A percentile compares a stretch with the other conserved stretches of the same genome.
phyloP scores from a whole-genome alignment of 768 basidiomycete species.

The Boletus tylopilopsis region DNA sequence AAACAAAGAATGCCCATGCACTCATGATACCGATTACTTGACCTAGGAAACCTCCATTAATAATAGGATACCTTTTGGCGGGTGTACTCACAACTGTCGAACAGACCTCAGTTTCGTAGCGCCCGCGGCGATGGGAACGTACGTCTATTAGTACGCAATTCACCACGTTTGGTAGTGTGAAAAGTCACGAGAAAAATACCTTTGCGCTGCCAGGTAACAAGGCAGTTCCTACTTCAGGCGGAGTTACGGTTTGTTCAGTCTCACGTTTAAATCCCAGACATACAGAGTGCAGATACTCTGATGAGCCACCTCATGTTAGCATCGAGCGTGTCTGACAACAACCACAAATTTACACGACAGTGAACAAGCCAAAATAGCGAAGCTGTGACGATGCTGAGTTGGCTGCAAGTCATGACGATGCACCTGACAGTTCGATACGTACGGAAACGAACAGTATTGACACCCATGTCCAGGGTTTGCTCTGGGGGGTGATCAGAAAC shows the following conservation, averaged over 20 bases:
- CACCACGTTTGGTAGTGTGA: not conserved
- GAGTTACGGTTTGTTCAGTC: not conserved
- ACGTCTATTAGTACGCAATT: not conserved
- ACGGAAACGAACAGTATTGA: conserved; percentile 9
- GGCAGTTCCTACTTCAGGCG: not conserved
- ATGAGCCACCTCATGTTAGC: not conserved
- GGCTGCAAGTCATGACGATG: not conserved
- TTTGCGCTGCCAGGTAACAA: conserved; percentile 1
- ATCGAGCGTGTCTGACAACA: not conserved
- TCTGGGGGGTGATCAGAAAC: not conserved
- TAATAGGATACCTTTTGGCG: not conserved
- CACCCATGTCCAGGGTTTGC: conserved; percentile 7
- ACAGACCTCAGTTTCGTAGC: not conserved
- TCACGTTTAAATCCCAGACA: not conserved
- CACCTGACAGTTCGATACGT: not conserved
- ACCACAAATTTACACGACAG: not conserved
- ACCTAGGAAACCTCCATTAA: not conserved
- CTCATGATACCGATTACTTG: not conserved
- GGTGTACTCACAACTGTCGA: conserved; percentile 1
- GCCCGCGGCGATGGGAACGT: not conserved
- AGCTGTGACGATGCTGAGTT: not conserved
- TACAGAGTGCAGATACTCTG: not conserved
- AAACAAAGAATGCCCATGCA: not conserved
- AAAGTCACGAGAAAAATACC: not conserved
- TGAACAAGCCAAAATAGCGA: conserved; percentile 6